These are phyloP conservation scores for Termitomyces sp. DNA, from an alignment of 768 basidiomycete genomes.

Conservation along the genomic window DNA sequence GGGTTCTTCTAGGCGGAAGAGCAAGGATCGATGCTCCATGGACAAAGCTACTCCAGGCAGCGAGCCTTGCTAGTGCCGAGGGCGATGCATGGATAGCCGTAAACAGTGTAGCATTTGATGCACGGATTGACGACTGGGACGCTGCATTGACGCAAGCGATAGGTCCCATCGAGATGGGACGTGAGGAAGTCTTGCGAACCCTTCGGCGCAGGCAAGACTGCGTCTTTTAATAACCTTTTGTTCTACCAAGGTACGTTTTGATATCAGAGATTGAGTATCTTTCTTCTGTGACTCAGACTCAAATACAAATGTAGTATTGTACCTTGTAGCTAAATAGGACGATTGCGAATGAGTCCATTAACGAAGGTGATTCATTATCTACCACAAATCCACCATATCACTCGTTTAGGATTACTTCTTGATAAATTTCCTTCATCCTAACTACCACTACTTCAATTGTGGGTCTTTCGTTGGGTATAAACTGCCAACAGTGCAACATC, in stretches of 20 bases:
- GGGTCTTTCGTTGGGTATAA: not conserved
- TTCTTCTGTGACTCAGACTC: not conserved
- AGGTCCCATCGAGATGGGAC: slow-evolving; percentile 55
- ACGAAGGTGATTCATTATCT: not conserved
- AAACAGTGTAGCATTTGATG: slow-evolving; percentile 42
- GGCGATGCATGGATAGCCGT: slow-evolving; percentile 45
- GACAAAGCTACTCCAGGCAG: slow-evolving; percentile 66
- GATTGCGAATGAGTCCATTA: not conserved
- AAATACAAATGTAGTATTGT: not conserved
- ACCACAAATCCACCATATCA: not conserved
- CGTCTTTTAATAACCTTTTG: not conserved
- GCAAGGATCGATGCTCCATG: slow-evolving; percentile 69
- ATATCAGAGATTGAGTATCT: not conserved
- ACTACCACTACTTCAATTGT: not conserved
- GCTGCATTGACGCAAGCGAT: slow-evolving; percentile 41
- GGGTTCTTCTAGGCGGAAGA: slow-evolving; percentile 36
- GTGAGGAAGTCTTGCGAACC: slow-evolving; percentile 55
- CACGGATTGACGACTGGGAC: slow-evolving; percentile 48
- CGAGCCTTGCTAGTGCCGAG: slow-evolving; percentile 58
- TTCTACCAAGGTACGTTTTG: not conserved
- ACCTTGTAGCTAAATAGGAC: not conserved
- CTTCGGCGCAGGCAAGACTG: slow-evolving; percentile 38
- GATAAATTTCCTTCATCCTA: not conserved
- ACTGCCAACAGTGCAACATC: not conserved
- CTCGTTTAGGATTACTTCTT: not conserved